Evolutionary conservation across 352 stramenopile genomes (phyloP), one percentile per base, ranked within the genome.

Genomic region (Globisporangium okanoganense): DNA sequence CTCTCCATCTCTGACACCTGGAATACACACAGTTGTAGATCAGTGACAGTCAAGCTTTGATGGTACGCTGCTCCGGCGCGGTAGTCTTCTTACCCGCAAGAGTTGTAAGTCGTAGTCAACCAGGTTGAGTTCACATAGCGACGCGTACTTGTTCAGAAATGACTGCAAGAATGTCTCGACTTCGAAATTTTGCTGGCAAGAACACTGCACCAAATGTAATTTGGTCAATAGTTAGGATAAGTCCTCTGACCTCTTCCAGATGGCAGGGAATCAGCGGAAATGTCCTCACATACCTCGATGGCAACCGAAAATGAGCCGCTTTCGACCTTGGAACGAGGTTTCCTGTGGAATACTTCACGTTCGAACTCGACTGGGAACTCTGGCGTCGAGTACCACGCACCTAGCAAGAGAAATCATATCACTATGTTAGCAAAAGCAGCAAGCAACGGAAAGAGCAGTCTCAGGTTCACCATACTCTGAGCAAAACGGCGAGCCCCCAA

Each of bases 71-170:
- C 1, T 9, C 3, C 18, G 33, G 38, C 38, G 20, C 20, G 16
- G 38, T 5, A 38, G 20, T 20, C 5, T 8, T 33, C 66, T 47
- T 69, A 88, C 81, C 43, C 63, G 70, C 64, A 87, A 68, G 43
- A 88, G 65, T 12, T 65, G 69, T 3, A 88, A 41, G 44, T 88
- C 79, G 59, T 91, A 91, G 67, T 89, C 78, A 8, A 86, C 69
- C 25, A 91, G 62, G 41, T 82, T 67, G 49, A 71, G 70, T 6
- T 62, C 49, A 38, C 65, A 67, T 43, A 87, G 70, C 0, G 69
- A 58, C 25, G 66, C 63, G 36, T 86, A 87, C 7, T 58, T 69
- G 50, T 68, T 62, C 27, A 91, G 55, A 58, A 89, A 82, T 5
- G 57, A 38, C 3, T 69, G 69, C 9, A 91, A 47, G 55, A 89